Conservation (phyloP, 1,284 basidiomycete species). For the Marasmius tenuissimus region DNA sequence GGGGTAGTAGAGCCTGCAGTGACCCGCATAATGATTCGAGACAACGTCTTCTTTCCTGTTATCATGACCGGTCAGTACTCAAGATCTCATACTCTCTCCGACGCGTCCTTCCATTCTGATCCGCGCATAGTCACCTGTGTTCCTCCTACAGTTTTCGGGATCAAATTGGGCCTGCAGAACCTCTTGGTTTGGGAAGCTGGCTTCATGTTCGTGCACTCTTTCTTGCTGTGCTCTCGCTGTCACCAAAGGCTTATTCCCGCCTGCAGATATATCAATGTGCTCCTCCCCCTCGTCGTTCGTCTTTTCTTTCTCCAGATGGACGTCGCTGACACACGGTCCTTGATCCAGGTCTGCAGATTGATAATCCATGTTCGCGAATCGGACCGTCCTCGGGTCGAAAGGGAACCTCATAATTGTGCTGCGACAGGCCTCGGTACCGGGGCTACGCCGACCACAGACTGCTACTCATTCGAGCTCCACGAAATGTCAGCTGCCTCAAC, state of each 20-base stretch:
- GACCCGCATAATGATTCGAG: not conserved
- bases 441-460: not conserved
- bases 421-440: not conserved
- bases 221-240: not conserved
- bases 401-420: not conserved
- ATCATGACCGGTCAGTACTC: not conserved
- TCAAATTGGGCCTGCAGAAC: not conserved
- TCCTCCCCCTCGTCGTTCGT: not conserved
- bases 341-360: not conserved
- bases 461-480: too few relatives aligned
- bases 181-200: not conserved
- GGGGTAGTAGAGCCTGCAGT: not conserved
- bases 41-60: not conserved
- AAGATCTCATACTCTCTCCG: not conserved
- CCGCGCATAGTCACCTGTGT: not conserved
- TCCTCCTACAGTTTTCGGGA: not conserved
- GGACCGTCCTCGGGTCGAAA: not conserved
- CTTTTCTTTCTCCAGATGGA: not conserved
- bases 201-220: not conserved
- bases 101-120: not conserved
- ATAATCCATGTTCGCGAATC: not conserved
- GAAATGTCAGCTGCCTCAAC: too few relatives aligned
- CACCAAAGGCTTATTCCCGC: not conserved
- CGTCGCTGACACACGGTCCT: not conserved
- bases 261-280: not conserved